Percentiles rank a stretch among this genome's conserved stretches.
phyloP scores from a whole-genome alignment of 352 stramenopile genomes.

The Pythium chondricola region DNA sequence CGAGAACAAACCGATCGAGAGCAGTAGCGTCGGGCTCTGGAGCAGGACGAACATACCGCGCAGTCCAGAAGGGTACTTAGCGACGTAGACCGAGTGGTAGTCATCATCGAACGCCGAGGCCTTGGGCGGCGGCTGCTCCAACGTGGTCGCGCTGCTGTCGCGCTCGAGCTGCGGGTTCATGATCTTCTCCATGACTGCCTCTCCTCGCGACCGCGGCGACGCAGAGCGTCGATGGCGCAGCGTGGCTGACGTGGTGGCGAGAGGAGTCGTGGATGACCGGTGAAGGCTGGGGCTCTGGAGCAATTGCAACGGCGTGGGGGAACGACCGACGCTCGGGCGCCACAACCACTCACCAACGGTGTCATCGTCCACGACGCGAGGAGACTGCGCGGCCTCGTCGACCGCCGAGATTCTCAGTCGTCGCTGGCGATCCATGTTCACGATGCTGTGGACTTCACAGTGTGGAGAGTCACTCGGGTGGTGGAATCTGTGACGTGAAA shows the following conservation, averaged over 20 bases:
- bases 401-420: conserved; percentile 20
- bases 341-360: conserved; percentile 11
- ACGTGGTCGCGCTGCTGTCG: conserved; percentile 10
- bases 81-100: conserved; percentile 77
- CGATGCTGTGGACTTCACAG: too few species aligned
- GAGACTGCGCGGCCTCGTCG: conserved; percentile 18
- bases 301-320: conserved; percentile 7
- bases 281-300: conserved; percentile 7
- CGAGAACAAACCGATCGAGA: conserved; percentile 65
- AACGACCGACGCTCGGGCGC: conserved; percentile 4
- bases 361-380: conserved; percentile 16
- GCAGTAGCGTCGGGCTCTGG: conserved; percentile 61
- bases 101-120: conserved; percentile 54
- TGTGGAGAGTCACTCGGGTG: too few species aligned
- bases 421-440: conserved; percentile 10
- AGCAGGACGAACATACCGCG: conserved; percentile 59
- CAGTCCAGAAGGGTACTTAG: conserved; percentile 46
- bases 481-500: conserved; percentile 1
- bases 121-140: conserved; percentile 26
- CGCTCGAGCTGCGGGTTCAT: conserved; percentile 67
- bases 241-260: not conserved
- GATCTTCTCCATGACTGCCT: conserved; percentile 68
- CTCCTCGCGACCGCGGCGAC: conserved; percentile 27
- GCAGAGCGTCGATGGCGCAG: conserved; percentile 15
- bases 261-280: not conserved